These are phyloP conservation scores for Monosporozyma aquatica DNA, from an alignment of 805 yeast genomes.

Conservation along the genomic window DNA sequence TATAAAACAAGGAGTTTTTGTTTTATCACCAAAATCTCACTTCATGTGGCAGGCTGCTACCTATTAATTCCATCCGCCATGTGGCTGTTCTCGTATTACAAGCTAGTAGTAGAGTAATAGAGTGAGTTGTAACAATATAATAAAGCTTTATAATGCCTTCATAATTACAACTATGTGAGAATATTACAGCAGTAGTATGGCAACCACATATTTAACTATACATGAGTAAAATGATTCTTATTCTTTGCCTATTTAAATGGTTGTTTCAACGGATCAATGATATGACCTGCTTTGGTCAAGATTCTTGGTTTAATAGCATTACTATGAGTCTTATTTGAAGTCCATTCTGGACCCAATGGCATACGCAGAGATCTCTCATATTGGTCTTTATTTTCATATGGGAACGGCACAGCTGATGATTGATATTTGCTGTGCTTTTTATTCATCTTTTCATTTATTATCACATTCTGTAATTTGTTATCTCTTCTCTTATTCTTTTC, in stretches of 20 bases:
- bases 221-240: too few species aligned
- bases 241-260: constrained; percentile 54
- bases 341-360: constrained; percentile 98
- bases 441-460: constrained; percentile 78
- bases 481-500: constrained; percentile 67
- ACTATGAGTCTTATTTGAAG: constrained; percentile 79
- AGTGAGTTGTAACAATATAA: too few species aligned
- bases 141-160: too few species aligned
- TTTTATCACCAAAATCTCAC: too few species aligned
- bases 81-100: too few species aligned
- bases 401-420: constrained; percentile 87
- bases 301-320: constrained; percentile 82
- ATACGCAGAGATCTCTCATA: constrained; percentile 87
- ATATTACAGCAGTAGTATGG: too few species aligned
- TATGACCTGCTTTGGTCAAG: constrained; percentile 75
- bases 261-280: constrained; percentile 84
- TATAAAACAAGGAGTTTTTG: too few species aligned
- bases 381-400: constrained; percentile 86
- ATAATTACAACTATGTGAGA: too few species aligned
- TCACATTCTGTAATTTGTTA: constrained; percentile 66
- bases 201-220: too few species aligned
- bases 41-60: too few species aligned
- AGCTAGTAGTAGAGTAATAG: too few species aligned
- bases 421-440: constrained; percentile 81
- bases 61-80: too few species aligned